A percentile compares a stretch with the other conserved stretches of the same genome.
Conservation (phyloP, 306 rosid species). For the Quercus aquifolioides region DNA sequence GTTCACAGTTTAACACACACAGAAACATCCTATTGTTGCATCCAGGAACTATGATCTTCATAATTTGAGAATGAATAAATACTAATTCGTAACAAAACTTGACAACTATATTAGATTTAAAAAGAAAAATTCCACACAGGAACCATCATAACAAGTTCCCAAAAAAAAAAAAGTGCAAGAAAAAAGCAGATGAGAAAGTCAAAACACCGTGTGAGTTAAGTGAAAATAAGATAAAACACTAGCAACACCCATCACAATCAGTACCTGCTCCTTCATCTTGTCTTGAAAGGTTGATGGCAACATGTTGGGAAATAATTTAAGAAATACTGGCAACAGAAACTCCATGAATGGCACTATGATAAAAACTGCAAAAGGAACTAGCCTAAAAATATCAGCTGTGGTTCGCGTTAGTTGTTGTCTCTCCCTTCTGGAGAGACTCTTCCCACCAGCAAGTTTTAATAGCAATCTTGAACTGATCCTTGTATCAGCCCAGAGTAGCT, state of each 20-base stretch:
- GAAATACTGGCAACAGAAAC: conserved; percentile 79
- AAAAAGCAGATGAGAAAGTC: neutral
- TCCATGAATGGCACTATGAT: conserved; percentile 93
- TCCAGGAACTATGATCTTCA: neutral
- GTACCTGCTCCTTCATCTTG: conserved; percentile 94
- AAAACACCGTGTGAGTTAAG: neutral
- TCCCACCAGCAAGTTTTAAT: conserved; percentile 85
- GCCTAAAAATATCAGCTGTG: conserved; percentile 87
- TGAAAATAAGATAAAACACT: conserved; percentile 1
- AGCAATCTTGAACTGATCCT: conserved; percentile 82
- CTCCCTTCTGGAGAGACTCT: conserved; percentile 92
- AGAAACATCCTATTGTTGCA: neutral
- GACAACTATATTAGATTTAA: neutral
- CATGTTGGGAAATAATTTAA: conserved; percentile 91
- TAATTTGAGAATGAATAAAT: neutral
- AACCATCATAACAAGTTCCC: neutral
- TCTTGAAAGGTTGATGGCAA: conserved; percentile 93
- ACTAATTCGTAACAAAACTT: neutral
- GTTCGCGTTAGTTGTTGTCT: conserved; percentile 90
- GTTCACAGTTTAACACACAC: neutral
- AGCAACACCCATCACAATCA: conserved; percentile 1
- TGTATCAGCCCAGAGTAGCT: conserved; percentile 79
- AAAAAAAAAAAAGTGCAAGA: neutral
- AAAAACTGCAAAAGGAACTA: conserved; percentile 87
- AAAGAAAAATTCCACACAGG: neutral